Percentiles rank a stretch among this genome's conserved stretches.
phyloP scores from a whole-genome alignment of 169 alveolate genomes.

The Plasmodium gonderi region DNA sequence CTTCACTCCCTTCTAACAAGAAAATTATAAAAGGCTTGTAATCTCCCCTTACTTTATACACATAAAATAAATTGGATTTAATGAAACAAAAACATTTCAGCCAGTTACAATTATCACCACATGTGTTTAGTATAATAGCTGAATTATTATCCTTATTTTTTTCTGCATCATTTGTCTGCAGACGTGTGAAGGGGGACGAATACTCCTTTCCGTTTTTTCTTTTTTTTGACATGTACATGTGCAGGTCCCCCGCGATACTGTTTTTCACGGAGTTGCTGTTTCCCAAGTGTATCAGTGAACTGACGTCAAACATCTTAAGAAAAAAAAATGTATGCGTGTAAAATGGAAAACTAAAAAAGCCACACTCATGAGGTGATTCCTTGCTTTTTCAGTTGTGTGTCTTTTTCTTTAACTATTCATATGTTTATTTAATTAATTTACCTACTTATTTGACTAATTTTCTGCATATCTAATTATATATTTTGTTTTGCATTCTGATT shows the following conservation, averaged over 20 bases:
- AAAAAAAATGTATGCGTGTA: neutral
- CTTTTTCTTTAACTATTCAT: neutral
- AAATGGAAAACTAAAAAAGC: neutral
- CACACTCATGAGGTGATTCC: neutral
- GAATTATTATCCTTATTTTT: neutral
- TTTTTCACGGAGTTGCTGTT: constrained; percentile 4
- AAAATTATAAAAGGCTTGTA: constrained; percentile 26
- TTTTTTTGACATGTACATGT: constrained; percentile 43
- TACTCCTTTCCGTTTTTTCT: constrained; percentile 8
- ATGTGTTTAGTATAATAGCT: neutral
- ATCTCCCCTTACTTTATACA: constrained; percentile 35
- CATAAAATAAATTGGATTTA: constrained; percentile 56
- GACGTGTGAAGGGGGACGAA: constrained; percentile 1
- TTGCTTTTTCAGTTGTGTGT: neutral
- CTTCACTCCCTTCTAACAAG: constrained; percentile 34
- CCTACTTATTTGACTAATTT: no score
- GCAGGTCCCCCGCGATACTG: constrained; percentile 22
- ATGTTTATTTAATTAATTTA: no score
- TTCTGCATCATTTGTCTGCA: neutral
- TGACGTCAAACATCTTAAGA: constrained; percentile 43
- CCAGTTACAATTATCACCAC: constrained; percentile 15
- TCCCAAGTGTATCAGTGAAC: constrained; percentile 45
- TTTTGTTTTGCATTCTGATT: no score
- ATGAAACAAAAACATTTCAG: constrained; percentile 34
- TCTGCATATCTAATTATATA: no score